A percentile compares a stretch with the other conserved stretches of the same genome.
These are phyloP conservation scores for Acanthamoeba sp. DNA, from an alignment of 208 protist species.

Conservation along the genomic window DNA sequence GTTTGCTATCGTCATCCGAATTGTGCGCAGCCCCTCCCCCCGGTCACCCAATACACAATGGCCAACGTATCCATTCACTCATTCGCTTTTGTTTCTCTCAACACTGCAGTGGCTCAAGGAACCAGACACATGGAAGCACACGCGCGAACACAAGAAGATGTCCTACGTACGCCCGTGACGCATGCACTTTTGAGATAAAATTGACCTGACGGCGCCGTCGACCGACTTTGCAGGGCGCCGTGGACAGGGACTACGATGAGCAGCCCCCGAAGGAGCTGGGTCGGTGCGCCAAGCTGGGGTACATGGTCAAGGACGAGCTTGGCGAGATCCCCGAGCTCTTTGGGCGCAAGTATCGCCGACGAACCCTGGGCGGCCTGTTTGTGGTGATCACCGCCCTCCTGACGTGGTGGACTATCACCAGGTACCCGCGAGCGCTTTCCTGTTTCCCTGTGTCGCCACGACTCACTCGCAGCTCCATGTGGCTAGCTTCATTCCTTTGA, in stretches of 20 bases:
- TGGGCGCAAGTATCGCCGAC: conserved; percentile 5
- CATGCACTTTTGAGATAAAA: background rate
- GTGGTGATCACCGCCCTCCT: conserved; percentile 53
- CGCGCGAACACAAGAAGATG: background rate
- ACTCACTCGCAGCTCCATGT: background rate
- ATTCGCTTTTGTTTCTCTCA: background rate
- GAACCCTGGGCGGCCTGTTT: conserved; percentile 27
- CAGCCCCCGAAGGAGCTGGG: background rate
- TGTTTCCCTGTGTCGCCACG: background rate
- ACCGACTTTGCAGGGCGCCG: no score
- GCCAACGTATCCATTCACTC: background rate
- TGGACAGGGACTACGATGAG: conserved; percentile 33
- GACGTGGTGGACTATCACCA: conserved; percentile 67
- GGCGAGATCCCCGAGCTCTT: conserved; percentile 54
- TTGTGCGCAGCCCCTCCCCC: background rate
- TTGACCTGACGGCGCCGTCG: no score
- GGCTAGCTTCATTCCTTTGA: conserved; percentile 35
- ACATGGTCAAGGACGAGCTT: conserved; percentile 41
- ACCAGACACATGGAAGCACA: conserved; percentile 43
- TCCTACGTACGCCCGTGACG: background rate
- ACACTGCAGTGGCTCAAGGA: conserved; percentile 67
- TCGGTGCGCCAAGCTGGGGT: background rate
- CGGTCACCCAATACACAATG: background rate
- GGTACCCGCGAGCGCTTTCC: background rate
- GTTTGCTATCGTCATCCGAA: conserved; percentile 55